Evolutionary conservation across 495 filamentous ascomycete genomes (phyloP), one percentile per base, ranked within the genome.

Genomic region (Penicillium atrosanguineum): DNA sequence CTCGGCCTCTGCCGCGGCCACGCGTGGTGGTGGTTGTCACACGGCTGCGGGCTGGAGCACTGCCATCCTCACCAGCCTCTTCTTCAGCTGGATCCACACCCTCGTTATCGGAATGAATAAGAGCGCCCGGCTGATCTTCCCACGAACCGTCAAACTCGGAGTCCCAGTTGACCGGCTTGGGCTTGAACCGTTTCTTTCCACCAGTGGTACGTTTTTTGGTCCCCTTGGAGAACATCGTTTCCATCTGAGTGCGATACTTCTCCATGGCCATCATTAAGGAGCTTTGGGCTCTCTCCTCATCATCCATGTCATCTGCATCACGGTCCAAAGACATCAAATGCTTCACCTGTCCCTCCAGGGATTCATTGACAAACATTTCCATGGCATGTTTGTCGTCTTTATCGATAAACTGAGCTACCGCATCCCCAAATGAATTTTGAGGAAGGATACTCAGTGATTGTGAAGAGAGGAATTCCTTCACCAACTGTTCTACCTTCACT

Each of bases 301-400:
- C 83, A 25, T 73, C 69, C 36, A 85, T 78, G 12, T 89, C 86
- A 14, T 88, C 83, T 23, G 87, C 82, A 9, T 86, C 83, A 7
- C 85, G 79, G 26, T 87, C 79, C 11, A 91, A 65, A 0, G 72
- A 50, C 65, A 88, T 70, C 44, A 99, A 71, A 46, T 90, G 81
- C 59, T 87, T 88, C 36, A 95, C 74, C 60, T 95, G 90, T 53
- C 77, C 83, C 14, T 82, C 76, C 2, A 97, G 74, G 20, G 87
- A 90, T 15, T 95, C 86, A 39, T 83, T 83, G 21, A 97, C 88
- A 60, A 97, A 97, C 59, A 81, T 82, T 60, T 95, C 87, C 80
- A 97, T 87, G 0, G 92, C 92, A 57, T 94, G 84, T 57, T 91
- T 95, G 70, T 99, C 94, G 60, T 96, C 90, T 57, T 97, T 97